These are phyloP conservation scores for Nannochloropsis salina DNA, from an alignment of 108 stramenopile species.

Conservation along the genomic window DNA sequence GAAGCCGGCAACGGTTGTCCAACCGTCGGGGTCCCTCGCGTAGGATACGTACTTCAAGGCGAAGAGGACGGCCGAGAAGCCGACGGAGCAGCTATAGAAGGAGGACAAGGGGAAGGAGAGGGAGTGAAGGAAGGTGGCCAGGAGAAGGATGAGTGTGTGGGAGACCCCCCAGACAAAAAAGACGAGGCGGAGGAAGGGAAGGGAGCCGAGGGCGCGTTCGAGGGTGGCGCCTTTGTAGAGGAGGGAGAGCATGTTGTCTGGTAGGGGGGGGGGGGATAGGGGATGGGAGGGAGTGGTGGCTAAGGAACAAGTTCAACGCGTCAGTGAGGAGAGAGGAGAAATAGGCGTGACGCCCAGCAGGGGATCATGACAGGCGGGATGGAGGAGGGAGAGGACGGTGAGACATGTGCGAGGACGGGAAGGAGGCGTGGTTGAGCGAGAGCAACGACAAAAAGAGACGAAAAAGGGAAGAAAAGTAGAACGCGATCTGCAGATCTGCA, in stretches of 20 bases:
- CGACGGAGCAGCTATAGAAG: slow-evolving; percentile 49
- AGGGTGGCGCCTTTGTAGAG: slow-evolving; percentile 53
- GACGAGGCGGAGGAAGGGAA: slow-evolving; percentile 37
- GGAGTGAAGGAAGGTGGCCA: slow-evolving; percentile 39
- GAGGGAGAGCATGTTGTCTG: slow-evolving; percentile 53
- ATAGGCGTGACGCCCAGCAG: not conserved
- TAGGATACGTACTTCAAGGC: slow-evolving; percentile 52
- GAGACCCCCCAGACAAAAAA: slow-evolving; percentile 41
- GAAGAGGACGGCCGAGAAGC: slow-evolving; percentile 54
- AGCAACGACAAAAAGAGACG: not conserved
- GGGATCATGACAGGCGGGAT: too few relatives aligned
- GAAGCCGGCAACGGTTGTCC: slow-evolving; percentile 36
- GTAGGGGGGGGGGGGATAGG: not conserved
- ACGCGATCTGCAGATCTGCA: too few relatives aligned
- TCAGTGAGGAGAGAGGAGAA: not conserved
- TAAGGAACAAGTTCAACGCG: too few relatives aligned
- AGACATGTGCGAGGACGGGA: too few relatives aligned
- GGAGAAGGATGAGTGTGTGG: slow-evolving; percentile 37
- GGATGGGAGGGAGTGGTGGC: too few relatives aligned
- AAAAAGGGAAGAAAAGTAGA: not conserved
- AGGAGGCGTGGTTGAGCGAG: too few relatives aligned
- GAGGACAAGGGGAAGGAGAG: slow-evolving; percentile 9
- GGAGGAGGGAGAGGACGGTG: too few relatives aligned
- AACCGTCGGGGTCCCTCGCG: not conserved
- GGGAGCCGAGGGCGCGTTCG: slow-evolving; percentile 45